These are phyloP conservation scores for Schizochytrium sp. DNA, from an alignment of 108 stramenopile species.

Conservation along the genomic window DNA sequence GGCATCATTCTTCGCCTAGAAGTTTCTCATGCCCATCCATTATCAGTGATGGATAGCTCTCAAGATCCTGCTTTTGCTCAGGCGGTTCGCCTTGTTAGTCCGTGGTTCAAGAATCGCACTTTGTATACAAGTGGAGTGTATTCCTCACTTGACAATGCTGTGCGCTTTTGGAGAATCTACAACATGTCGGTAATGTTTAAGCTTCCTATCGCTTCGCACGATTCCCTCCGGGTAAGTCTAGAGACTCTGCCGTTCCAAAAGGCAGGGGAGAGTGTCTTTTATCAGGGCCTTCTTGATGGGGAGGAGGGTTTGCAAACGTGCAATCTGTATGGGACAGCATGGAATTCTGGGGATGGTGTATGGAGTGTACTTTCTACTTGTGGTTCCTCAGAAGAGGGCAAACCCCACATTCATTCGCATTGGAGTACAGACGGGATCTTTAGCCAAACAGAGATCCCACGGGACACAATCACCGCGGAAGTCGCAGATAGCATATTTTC, in stretches of 20 bases:
- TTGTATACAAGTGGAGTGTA: background rate
- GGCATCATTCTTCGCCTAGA: background rate
- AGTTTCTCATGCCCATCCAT: background rate
- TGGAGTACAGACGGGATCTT: no score
- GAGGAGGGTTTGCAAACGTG: no score
- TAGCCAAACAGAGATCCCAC: background rate
- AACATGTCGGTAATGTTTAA: background rate
- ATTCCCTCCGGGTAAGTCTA: no score
- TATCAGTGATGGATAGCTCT: background rate
- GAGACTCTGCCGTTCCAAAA: no score
- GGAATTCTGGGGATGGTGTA: background rate
- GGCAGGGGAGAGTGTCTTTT: no score
- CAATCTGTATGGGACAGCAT: background rate
- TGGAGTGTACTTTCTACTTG: background rate
- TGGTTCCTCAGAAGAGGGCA: background rate
- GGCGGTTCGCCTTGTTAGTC: background rate
- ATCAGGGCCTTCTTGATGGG: no score
- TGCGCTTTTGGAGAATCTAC: background rate
- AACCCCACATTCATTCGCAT: background rate
- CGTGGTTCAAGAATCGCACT: background rate
- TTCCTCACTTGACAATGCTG: background rate
- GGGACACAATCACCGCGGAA: constrained; percentile 3
- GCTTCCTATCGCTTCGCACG: no score
- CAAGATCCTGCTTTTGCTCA: background rate
- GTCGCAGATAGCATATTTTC: background rate